Evolutionary conservation across 2,329 filamentous ascomycete genomes (phyloP).

Genomic region (Fusarium humuli): DNA sequence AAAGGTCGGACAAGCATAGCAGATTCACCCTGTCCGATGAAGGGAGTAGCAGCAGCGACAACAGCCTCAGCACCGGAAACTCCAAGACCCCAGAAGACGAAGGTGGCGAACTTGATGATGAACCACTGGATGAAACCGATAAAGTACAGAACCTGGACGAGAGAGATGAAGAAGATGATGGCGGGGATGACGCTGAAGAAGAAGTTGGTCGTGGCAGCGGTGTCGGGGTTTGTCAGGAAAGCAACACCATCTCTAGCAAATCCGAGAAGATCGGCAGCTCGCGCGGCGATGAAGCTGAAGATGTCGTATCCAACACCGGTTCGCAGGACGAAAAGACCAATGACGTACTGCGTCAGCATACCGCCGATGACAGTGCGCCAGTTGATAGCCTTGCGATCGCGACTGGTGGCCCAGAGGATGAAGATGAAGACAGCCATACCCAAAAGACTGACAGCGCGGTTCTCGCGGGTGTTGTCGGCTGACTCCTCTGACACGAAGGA

Average conservation of each 20-base stretch:
- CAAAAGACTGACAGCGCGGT: slow-evolving; percentile 84
- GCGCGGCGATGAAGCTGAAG: slow-evolving; percentile 85
- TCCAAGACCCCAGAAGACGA: slow-evolving; percentile 91
- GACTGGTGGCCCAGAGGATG: slow-evolving; percentile 76
- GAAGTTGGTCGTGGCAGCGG: slow-evolving; percentile 71
- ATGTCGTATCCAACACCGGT: slow-evolving; percentile 87
- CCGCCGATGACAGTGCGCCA: slow-evolving; percentile 89
- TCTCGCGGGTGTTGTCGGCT: slow-evolving; percentile 80
- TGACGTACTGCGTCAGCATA: slow-evolving; percentile 88
- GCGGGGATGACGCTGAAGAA: slow-evolving; percentile 83
- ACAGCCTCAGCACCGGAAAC: slow-evolving; percentile 95
- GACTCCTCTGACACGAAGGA: slow-evolving; percentile 79
- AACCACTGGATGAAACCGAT: slow-evolving; percentile 88
- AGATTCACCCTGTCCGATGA: slow-evolving; percentile 94
- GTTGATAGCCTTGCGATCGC: slow-evolving; percentile 70
- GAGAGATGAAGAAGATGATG: slow-evolving; percentile 94
- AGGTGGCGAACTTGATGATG: slow-evolving; percentile 84
- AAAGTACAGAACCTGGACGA: slow-evolving; percentile 90
- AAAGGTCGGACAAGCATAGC: slow-evolving; percentile 93
- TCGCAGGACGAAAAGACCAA: slow-evolving; percentile 88
- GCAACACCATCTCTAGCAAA: slow-evolving; percentile 79
- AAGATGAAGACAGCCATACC: slow-evolving; percentile 79
- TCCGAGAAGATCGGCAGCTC: slow-evolving; percentile 78
- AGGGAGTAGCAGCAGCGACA: slow-evolving; percentile 90
- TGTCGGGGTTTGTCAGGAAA: slow-evolving; percentile 69